Percentiles rank a stretch among this genome's conserved stretches.
These are phyloP conservation scores for Mytilinidion resinicola DNA, from an alignment of 495 filamentous ascomycete species.

Conservation along the genomic window DNA sequence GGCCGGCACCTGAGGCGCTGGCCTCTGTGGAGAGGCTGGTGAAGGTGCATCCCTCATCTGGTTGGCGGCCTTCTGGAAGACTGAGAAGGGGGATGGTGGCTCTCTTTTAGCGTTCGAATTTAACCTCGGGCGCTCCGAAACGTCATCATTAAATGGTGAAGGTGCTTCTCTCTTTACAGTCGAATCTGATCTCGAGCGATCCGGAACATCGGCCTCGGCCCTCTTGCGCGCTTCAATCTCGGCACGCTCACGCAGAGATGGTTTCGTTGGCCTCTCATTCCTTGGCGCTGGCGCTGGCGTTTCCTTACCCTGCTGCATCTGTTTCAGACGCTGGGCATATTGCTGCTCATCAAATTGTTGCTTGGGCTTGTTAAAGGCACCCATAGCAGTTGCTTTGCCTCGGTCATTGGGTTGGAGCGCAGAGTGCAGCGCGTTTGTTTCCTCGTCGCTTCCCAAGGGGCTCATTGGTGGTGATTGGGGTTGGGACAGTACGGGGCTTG, in stretches of 20 bases:
- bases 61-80: slow-evolving; percentile 34
- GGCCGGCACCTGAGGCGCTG: slow-evolving; percentile 8
- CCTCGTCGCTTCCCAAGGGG: slow-evolving; percentile 66
- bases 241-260: slow-evolving; percentile 24
- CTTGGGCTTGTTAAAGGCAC: slow-evolving; percentile 72
- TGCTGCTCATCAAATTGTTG: slow-evolving; percentile 76
- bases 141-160: slow-evolving; percentile 4
- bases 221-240: slow-evolving; percentile 21
- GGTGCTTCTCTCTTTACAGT: slow-evolving; percentile 17
- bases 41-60: slow-evolving; percentile 20
- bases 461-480: slow-evolving; percentile 56
- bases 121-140: slow-evolving; percentile 4
- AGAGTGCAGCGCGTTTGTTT: slow-evolving; percentile 47
- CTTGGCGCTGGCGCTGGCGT: slow-evolving; percentile 38
- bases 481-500: slow-evolving; percentile 42
- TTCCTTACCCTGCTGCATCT: slow-evolving; percentile 63
- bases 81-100: slow-evolving; percentile 28
- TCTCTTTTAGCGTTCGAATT: slow-evolving; percentile 8
- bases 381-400: slow-evolving; percentile 80
- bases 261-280: slow-evolving; percentile 19
- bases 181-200: slow-evolving; percentile 7
- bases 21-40: slow-evolving; percentile 4
- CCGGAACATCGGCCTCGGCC: slow-evolving; percentile 7
- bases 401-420: slow-evolving; percentile 69
- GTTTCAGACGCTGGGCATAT: slow-evolving; percentile 73